Percentiles rank a stretch among this genome's conserved stretches.
Evolutionary conservation across 768 basidiomycete genomes (phyloP).

Genomic region (Amanita phalloides): DNA sequence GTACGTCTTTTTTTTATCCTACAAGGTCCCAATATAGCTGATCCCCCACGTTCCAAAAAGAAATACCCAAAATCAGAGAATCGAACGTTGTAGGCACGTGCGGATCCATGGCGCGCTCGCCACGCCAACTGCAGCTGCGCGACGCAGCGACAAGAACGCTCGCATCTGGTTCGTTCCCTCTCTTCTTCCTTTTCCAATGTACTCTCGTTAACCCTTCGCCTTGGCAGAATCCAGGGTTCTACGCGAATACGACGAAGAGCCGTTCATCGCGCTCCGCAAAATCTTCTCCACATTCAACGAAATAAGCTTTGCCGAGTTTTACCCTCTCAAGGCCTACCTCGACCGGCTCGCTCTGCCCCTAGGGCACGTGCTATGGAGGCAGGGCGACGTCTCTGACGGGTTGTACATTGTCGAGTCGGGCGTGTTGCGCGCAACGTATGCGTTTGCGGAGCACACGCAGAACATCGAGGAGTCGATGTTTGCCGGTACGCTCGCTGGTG

Average conservation of each 20-base stretch:
- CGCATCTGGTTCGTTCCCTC: slow-evolving; percentile 34
- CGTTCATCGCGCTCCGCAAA: slow-evolving; percentile 64
- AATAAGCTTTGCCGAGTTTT: slow-evolving; percentile 45
- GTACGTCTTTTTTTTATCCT: slow-evolving; percentile 16
- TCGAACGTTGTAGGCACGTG: slow-evolving; percentile 16
- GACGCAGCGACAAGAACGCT: slow-evolving; percentile 68
- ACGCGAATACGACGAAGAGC: slow-evolving; percentile 35
- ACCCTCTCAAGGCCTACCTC: slow-evolving; percentile 60
- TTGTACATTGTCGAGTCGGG: slow-evolving; percentile 87
- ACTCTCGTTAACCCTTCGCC: background rate
- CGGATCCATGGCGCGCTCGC: slow-evolving; percentile 47
- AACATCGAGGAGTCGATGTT: slow-evolving; percentile 87
- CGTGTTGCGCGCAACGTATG: slow-evolving; percentile 73
- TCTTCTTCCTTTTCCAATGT: background rate
- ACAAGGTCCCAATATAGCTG: slow-evolving; percentile 1
- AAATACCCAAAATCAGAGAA: slow-evolving; percentile 16
- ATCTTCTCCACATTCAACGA: slow-evolving; percentile 70
- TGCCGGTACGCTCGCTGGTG: slow-evolving; percentile 85
- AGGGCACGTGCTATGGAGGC: slow-evolving; percentile 62
- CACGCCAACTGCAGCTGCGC: slow-evolving; percentile 53
- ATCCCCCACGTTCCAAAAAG: slow-evolving; percentile 46
- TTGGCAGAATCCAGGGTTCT: background rate
- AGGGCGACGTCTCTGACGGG: slow-evolving; percentile 69
- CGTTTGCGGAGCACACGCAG: slow-evolving; percentile 58
- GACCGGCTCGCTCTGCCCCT: slow-evolving; percentile 44